Conservation (phyloP, 257 asterid species). For the Linderniella brevidens region DNA sequence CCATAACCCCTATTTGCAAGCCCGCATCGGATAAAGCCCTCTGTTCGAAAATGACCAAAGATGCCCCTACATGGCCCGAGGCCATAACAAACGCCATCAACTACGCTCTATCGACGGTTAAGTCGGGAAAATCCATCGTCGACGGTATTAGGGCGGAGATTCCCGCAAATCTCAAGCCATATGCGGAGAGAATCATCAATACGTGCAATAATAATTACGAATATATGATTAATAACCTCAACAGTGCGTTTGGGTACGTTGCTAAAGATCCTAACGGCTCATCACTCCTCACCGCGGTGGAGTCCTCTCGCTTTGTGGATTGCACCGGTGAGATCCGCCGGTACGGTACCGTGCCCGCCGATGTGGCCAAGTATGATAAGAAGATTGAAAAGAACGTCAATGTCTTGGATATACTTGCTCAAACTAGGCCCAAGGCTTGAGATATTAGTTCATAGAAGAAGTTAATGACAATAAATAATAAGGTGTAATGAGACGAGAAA, state of each 20-base stretch:
- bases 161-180: constrained; percentile 4
- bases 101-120: constrained; percentile 4
- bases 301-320: constrained; percentile 9
- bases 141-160: constrained; percentile 10
- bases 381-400: too few relatives aligned
- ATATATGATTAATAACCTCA: constrained; percentile 7
- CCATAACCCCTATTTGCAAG: constrained; percentile 11
- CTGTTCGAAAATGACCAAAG: constrained; percentile 9
- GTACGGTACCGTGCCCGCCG: neutral
- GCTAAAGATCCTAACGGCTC: constrained; percentile 1
- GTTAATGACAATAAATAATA: too few relatives aligned
- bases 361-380: too few relatives aligned
- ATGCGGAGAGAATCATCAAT: constrained; percentile 6
- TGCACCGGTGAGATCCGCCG: constrained; percentile 10
- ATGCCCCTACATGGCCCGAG: constrained; percentile 12
- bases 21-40: constrained; percentile 10
- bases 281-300: neutral
- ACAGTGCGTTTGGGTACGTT: constrained; percentile 7
- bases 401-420: too few relatives aligned
- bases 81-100: constrained; percentile 18
- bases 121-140: constrained; percentile 5
- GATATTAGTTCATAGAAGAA: too few relatives aligned
- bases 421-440: too few relatives aligned
- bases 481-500: too few relatives aligned
- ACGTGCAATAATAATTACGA: constrained; percentile 10